Conservation (phyloP, 441 rosid genomes). For the Francoa sonchifolia region DNA sequence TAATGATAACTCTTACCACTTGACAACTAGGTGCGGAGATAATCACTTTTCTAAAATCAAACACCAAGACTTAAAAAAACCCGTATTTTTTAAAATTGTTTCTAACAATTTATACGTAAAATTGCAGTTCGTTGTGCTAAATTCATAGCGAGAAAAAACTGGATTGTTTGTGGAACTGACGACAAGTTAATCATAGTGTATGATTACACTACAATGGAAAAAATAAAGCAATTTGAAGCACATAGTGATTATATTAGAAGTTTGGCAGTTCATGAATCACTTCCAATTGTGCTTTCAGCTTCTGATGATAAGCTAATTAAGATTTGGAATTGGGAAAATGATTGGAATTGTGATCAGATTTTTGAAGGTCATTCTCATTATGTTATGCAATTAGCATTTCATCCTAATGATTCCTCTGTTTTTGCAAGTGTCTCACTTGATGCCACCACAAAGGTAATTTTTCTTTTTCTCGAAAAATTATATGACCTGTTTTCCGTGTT, state of each 20-base stretch:
- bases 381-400: conserved; percentile 75
- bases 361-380: conserved; percentile 85
- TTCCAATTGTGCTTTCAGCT: conserved; percentile 66
- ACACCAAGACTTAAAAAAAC: too few relatives aligned
- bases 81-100: too few relatives aligned
- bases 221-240: conserved; percentile 75
- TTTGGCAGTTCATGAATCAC: conserved; percentile 65
- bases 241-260: conserved; percentile 76
- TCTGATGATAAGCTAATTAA: conserved; percentile 85
- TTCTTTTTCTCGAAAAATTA: too few relatives aligned
- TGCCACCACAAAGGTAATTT: conserved; percentile 72
- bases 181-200: conserved; percentile 62
- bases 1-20: too few relatives aligned
- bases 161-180: conserved; percentile 76
- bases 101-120: too few relatives aligned
- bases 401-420: conserved; percentile 55
- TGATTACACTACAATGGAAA: conserved; percentile 64
- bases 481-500: too few relatives aligned
- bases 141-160: conserved; percentile 55
- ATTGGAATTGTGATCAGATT: conserved; percentile 68
- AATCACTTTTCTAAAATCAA: too few relatives aligned
- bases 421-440: conserved; percentile 94
- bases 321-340: conserved; percentile 96
- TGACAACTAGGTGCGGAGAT: too few relatives aligned
- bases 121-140: conserved; percentile 67